Evolutionary conservation across 148 eudicot species (phyloP).

Genomic region (Rhododendron mucronatum): DNA sequence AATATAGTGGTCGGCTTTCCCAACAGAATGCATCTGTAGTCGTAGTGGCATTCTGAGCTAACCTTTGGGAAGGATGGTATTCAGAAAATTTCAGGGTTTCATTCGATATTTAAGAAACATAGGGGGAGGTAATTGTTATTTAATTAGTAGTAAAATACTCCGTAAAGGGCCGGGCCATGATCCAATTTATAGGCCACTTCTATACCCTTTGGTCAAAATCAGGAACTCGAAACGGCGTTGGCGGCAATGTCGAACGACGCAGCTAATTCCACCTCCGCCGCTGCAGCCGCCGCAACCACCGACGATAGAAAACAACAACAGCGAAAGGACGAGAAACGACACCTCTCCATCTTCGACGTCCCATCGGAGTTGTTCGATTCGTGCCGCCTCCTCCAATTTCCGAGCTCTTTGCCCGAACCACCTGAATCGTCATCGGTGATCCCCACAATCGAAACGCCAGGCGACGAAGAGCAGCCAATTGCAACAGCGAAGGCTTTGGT

Average conservation of each 20-base stretch:
- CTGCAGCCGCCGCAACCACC: not conserved
- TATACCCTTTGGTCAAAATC: not conserved
- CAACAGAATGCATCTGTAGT: too few species aligned
- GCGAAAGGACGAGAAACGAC: conserved; percentile 26
- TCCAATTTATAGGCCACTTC: not conserved
- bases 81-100: too few species aligned
- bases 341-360: conserved; percentile 57
- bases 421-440: not conserved
- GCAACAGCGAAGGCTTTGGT: not conserved
- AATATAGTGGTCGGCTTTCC: too few species aligned
- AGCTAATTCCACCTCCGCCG: not conserved
- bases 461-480: conserved; percentile 8
- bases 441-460: conserved; percentile 16
- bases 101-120: too few species aligned
- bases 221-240: not conserved
- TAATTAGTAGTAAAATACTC: too few species aligned
- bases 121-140: too few species aligned
- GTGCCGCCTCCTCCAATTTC: conserved; percentile 46
- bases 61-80: too few species aligned
- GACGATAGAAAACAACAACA: conserved; percentile 2
- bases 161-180: not conserved
- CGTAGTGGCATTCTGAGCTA: too few species aligned
- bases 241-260: conserved; percentile 3
- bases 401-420: conserved; percentile 9
- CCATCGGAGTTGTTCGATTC: conserved; percentile 60